Evolutionary conservation across 2,329 filamentous ascomycete species (phyloP).

Genomic region (Colletotrichum sp.): DNA sequence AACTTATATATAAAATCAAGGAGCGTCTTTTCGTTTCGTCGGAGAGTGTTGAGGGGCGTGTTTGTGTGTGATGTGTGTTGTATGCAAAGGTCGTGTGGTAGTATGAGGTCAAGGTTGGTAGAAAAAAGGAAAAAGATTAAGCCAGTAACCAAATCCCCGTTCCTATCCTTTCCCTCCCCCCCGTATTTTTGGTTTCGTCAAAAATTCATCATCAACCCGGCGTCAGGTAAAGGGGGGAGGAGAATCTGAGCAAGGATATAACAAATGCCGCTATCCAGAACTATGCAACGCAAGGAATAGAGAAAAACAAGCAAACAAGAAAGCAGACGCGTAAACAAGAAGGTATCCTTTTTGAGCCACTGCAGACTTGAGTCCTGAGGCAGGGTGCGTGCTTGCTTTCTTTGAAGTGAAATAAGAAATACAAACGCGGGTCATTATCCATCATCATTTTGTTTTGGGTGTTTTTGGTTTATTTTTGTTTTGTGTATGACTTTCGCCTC

Average conservation of each 20-base stretch:
- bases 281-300: constrained; percentile 20
- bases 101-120: background rate
- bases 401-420: background rate
- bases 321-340: constrained; percentile 18
- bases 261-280: constrained; percentile 22
- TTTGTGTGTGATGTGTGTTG: background rate
- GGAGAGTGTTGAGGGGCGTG: background rate
- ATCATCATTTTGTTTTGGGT: background rate
- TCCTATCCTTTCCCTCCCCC: constrained; percentile 22
- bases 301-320: constrained; percentile 23
- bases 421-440: background rate
- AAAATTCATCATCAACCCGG: constrained; percentile 28
- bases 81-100: background rate
- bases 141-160: constrained; percentile 7
- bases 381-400: background rate
- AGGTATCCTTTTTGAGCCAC: constrained; percentile 6
- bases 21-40: background rate
- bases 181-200: constrained; percentile 1
- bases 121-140: background rate
- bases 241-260: constrained; percentile 24
- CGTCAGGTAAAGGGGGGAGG: constrained; percentile 22
- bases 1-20: background rate
- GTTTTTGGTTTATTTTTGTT: background rate
- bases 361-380: background rate
- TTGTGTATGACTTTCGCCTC: background rate